Percentiles rank a stretch among this genome's conserved stretches.
These are phyloP conservation scores for Rossbeevera mucosa DNA, from an alignment of 768 basidiomycete genomes.

Conservation along the genomic window DNA sequence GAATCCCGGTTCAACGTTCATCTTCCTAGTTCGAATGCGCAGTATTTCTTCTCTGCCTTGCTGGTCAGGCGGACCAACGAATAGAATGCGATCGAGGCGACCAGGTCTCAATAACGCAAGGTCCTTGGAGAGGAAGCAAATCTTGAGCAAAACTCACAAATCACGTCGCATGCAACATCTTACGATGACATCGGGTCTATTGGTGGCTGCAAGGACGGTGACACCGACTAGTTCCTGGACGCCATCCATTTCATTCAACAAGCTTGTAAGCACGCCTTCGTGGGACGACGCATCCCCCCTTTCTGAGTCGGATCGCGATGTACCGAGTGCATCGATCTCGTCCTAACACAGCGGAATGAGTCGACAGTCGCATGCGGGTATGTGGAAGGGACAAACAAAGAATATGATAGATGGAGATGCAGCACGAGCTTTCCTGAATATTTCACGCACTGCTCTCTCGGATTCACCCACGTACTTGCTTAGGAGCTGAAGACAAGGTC, in stretches of 20 bases:
- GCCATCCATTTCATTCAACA: conserved; percentile 98
- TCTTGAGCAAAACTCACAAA: background rate
- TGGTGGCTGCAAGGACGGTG: conserved; percentile 94
- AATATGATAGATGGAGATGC: conserved; percentile 95
- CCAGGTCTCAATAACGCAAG: conserved; percentile 93
- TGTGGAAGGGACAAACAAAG: conserved; percentile 56
- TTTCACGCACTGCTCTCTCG: conserved; percentile 89
- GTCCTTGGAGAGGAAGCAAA: conserved; percentile 51
- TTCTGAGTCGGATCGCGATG: conserved; percentile 59
- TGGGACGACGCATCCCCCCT: conserved; percentile 55
- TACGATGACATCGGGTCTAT: conserved; percentile 88
- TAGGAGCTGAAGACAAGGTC: conserved; percentile 55
- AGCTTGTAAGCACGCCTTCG: conserved; percentile 87
- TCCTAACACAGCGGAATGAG: conserved; percentile 53
- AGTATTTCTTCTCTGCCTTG: conserved; percentile 81
- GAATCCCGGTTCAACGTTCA: conserved; percentile 74
- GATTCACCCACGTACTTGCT: conserved; percentile 99
- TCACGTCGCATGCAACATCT: conserved; percentile 29
- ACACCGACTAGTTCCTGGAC: conserved; percentile 93
- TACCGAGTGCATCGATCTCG: conserved; percentile 92
- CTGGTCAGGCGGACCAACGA: conserved; percentile 88
- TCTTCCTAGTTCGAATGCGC: conserved; percentile 65
- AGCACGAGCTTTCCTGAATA: conserved; percentile 91
- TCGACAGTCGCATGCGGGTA: background rate
- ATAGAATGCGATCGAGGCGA: conserved; percentile 88